Conservation (phyloP, 192 early-diverging fungal genomes). For the Mortierella claussenii region DNA sequence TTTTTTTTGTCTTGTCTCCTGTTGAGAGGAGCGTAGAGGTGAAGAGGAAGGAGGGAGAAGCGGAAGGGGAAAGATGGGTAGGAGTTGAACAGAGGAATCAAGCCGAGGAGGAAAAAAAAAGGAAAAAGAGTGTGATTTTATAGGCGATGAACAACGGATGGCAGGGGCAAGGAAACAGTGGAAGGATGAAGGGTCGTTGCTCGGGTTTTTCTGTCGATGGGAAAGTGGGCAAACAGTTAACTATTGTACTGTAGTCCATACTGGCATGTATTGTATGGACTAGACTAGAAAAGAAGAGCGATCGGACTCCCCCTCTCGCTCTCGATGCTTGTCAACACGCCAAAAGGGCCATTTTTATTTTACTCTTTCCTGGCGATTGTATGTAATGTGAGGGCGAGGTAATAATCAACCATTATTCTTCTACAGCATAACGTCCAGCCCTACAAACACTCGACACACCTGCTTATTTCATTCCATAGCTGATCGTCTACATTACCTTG, state of each 20-base stretch:
- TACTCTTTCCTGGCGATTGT: not conserved
- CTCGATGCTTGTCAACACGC: too few relatives aligned
- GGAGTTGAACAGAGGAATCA: slow-evolving; percentile 35
- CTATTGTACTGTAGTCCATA: not conserved
- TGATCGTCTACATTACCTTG: slow-evolving; percentile 1
- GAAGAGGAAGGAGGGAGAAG: slow-evolving; percentile 3
- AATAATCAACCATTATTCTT: not conserved
- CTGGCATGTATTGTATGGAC: too few relatives aligned
- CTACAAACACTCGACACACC: not conserved
- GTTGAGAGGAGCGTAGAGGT: slow-evolving; percentile 3
- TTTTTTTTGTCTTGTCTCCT: not conserved
- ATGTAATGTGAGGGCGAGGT: not conserved
- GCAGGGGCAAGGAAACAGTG: not conserved
- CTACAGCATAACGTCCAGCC: not conserved
- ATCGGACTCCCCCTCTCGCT: too few relatives aligned
- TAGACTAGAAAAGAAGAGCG: too few relatives aligned
- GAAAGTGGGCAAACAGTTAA: not conserved
- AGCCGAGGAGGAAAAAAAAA: slow-evolving; percentile 34
- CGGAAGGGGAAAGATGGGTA: not conserved
- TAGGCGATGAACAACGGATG: too few relatives aligned
- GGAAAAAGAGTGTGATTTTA: slow-evolving; percentile 26
- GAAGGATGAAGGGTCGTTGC: not conserved
- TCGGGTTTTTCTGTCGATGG: not conserved
- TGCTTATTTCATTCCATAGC: slow-evolving; percentile 10
- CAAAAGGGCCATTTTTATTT: slow-evolving; percentile 5